These are phyloP conservation scores for Bryum argenteum DNA, from an alignment of 225 moss, liverwort and hornwort genomes.

Conservation along the genomic window DNA sequence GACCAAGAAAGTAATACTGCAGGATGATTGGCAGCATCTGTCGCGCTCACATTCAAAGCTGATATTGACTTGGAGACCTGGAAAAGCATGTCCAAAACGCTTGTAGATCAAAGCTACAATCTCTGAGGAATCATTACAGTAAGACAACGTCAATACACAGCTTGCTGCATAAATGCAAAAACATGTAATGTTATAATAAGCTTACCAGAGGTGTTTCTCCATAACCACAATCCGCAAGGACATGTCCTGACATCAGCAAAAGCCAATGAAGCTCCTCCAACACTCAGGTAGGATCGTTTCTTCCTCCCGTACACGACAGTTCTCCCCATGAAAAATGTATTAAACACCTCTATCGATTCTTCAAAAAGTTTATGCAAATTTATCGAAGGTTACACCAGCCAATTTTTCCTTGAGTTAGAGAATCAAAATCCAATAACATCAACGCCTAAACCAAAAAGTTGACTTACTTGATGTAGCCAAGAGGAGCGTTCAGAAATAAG, in stretches of 20 bases:
- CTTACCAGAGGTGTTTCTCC: conserved; percentile 97
- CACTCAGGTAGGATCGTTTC: conserved; percentile 81
- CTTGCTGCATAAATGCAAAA: conserved; percentile 20
- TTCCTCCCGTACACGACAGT: conserved; percentile 77
- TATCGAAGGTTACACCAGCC: background rate
- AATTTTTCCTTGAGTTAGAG: background rate
- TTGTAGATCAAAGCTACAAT: background rate
- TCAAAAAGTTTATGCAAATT: background rate
- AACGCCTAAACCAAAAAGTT: conserved; percentile 18
- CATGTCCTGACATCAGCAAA: conserved; percentile 97
- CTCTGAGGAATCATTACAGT: background rate
- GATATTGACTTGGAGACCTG: conserved; percentile 98
- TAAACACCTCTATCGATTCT: background rate
- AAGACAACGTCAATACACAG: conserved; percentile 2
- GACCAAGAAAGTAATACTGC: conserved; percentile 91
- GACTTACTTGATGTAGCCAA: conserved; percentile 90
- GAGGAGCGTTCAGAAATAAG: conserved; percentile 93
- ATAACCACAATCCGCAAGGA: conserved; percentile 97
- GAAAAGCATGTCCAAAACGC: conserved; percentile 22
- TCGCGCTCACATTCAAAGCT: conserved; percentile 69
- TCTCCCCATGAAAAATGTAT: conserved; percentile 9
- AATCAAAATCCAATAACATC: background rate
- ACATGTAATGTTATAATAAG: conserved; percentile 13
- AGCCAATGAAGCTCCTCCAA: conserved; percentile 98
- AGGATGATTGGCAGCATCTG: conserved; percentile 89